Evolutionary conservation across 805 yeast genomes (phyloP), one percentile per base, ranked within the genome.

Genomic region (Candida piceae): DNA sequence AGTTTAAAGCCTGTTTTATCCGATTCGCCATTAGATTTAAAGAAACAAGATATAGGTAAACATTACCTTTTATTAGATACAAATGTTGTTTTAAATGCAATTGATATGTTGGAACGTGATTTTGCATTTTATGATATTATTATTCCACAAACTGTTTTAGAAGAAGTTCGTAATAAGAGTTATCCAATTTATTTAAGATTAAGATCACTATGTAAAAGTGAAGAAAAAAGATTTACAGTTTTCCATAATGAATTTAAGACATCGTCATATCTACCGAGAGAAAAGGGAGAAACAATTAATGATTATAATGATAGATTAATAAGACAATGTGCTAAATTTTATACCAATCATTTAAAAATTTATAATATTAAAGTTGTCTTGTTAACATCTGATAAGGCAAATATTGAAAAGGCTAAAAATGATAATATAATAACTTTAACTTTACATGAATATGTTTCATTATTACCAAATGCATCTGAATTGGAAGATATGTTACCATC

Each of bases 261-360:
- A 44, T 75, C 71, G 8, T 86, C 97, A 0, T 84, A 69, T 57
- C 68, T 80, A 4, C 67, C 67, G 21, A 75, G 97, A 52, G 57
- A 63, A 22, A 66, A 66, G 26, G 74, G 76, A 34, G 97, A 93
- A 60, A 54, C 81, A 9, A 80, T 84, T 45, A 87, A 90, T 54
- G 97, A 90, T 60, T 72, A 90, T 56, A 90, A 90, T 53, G 97
- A 90, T 60, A 67, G 96, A 46, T 87, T 96, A 19, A 88, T 93
- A 32, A 72, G 97, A 57, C 71, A 69, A 39, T 76, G 84, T 16
- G 79, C 84, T 18, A 55, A 70, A 29, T 93, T 88, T 84, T 93
- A 78, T 58, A 60, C 72, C 16, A 49, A 62, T 11, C 99, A 93
- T 64, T 62, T 93, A 37, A 53, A 62, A 22, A 40, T 49, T 35